Evolutionary conservation across 768 basidiomycete genomes (phyloP).

Genomic region (Lyophyllum semitale): DNA sequence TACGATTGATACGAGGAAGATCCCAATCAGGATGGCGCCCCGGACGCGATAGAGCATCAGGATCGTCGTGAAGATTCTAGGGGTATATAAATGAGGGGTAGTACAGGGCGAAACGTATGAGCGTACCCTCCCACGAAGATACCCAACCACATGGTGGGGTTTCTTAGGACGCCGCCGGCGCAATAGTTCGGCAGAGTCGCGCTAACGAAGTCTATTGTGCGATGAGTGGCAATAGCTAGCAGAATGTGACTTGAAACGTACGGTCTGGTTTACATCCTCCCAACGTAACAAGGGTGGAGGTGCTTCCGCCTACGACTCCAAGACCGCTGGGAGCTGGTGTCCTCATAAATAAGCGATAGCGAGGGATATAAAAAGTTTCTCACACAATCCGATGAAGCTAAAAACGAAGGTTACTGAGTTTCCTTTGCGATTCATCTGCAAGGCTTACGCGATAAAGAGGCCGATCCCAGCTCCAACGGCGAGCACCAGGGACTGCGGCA

Average conservation of each 20-base stretch:
- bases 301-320: slow-evolving; percentile 74
- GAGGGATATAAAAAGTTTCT: slow-evolving; percentile 17
- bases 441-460: slow-evolving; percentile 77
- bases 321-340: slow-evolving; percentile 62
- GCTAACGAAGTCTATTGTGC: slow-evolving; percentile 41
- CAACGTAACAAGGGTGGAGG: slow-evolving; percentile 68
- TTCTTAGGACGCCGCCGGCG: slow-evolving; percentile 60
- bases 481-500: slow-evolving; percentile 85
- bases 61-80: slow-evolving; percentile 71
- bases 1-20: slow-evolving; percentile 81
- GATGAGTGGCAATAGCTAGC: neutral
- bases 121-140: slow-evolving; percentile 80
- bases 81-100: neutral
- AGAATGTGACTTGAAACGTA: slow-evolving; percentile 8
- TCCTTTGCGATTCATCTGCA: neutral
- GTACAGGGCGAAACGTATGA: neutral
- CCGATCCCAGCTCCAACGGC: slow-evolving; percentile 89
- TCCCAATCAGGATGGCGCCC: slow-evolving; percentile 81
- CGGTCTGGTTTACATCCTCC: slow-evolving; percentile 71
- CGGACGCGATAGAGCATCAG: slow-evolving; percentile 85
- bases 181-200: slow-evolving; percentile 60
- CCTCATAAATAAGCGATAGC: neutral
- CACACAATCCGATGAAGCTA: slow-evolving; percentile 78
- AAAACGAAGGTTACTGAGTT: slow-evolving; percentile 10
- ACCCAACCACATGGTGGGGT: slow-evolving; percentile 86